These are phyloP conservation scores for Suillus luteus DNA, from an alignment of 768 basidiomycete genomes.

Conservation along the genomic window DNA sequence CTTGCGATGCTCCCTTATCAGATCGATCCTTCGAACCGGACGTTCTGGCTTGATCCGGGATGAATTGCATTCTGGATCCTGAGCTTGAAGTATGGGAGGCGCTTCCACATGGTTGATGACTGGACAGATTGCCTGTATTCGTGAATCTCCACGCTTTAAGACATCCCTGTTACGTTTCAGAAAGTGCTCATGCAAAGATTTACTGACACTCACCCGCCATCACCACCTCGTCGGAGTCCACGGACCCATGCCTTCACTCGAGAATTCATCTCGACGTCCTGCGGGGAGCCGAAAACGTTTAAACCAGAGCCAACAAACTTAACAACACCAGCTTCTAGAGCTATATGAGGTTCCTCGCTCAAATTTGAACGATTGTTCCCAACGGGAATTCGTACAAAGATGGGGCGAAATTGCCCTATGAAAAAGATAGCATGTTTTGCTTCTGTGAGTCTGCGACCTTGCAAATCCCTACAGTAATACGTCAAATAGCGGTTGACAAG, in stretches of 20 bases:
- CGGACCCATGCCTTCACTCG: constrained; percentile 53
- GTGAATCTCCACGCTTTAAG: constrained; percentile 39
- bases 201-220: constrained; percentile 54
- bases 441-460: constrained; percentile 43
- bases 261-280: constrained; percentile 42
- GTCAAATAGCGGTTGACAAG: not conserved
- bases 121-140: constrained; percentile 3
- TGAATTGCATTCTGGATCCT: not conserved
- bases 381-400: constrained; percentile 55
- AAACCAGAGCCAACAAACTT: constrained; percentile 43
- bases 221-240: constrained; percentile 57
- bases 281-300: constrained; percentile 52
- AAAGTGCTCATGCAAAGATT: constrained; percentile 36
- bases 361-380: constrained; percentile 39
- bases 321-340: constrained; percentile 54
- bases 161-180: constrained; percentile 51
- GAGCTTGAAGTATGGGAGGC: constrained; percentile 14
- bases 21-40: not conserved
- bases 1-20: not conserved
- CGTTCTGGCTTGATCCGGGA: not conserved
- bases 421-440: constrained; percentile 47
- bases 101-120: constrained; percentile 9
- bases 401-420: constrained; percentile 51
- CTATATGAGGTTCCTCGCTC: constrained; percentile 44
- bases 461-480: constrained; percentile 21